Percentiles rank a stretch among this genome's conserved stretches.
These are phyloP conservation scores for Linanthus parryae DNA, from an alignment of 148 eudicot genomes.

Conservation along the genomic window DNA sequence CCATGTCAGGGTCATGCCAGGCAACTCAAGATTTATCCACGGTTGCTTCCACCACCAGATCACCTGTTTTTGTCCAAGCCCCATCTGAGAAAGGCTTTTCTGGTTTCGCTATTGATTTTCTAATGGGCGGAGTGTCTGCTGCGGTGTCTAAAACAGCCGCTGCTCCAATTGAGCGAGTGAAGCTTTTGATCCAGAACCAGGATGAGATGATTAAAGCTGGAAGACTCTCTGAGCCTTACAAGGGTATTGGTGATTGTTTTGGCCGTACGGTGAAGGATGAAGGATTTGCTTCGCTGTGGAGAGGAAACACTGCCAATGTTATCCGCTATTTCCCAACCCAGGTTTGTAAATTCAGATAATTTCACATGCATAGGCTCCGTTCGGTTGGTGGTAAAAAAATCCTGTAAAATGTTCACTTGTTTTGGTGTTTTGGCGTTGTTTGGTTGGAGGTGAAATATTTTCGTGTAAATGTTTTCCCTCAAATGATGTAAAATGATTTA, in stretches of 20 bases:
- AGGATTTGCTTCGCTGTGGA: conserved; percentile 64
- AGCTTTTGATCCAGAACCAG: conserved; percentile 76
- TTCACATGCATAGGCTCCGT: too few species aligned
- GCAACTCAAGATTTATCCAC: too few species aligned
- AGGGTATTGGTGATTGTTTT: conserved; percentile 65
- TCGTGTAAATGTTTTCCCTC: too few species aligned
- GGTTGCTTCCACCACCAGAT: too few species aligned
- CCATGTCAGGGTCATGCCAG: too few species aligned
- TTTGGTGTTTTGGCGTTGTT: too few species aligned
- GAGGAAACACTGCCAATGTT: conserved; percentile 75
- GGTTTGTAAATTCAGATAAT: conserved; percentile 28
- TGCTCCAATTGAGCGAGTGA: conserved; percentile 79
- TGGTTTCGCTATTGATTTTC: conserved; percentile 48
- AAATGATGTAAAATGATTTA: too few species aligned
- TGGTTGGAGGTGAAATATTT: too few species aligned
- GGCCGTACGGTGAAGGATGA: conserved; percentile 68
- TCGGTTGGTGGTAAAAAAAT: too few species aligned
- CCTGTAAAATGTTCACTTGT: too few species aligned
- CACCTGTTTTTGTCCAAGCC: conserved; percentile 40
- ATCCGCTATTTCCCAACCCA: conserved; percentile 90
- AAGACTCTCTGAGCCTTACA: conserved; percentile 63
- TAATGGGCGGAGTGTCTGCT: conserved; percentile 76
- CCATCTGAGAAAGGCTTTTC: conserved; percentile 33
- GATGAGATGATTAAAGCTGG: conserved; percentile 77
- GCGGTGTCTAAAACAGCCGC: conserved; percentile 73